A percentile compares a stretch with the other conserved stretches of the same genome.
Conservation (phyloP, 1,284 basidiomycete genomes). For the Papiliotrema nemorosa region DNA sequence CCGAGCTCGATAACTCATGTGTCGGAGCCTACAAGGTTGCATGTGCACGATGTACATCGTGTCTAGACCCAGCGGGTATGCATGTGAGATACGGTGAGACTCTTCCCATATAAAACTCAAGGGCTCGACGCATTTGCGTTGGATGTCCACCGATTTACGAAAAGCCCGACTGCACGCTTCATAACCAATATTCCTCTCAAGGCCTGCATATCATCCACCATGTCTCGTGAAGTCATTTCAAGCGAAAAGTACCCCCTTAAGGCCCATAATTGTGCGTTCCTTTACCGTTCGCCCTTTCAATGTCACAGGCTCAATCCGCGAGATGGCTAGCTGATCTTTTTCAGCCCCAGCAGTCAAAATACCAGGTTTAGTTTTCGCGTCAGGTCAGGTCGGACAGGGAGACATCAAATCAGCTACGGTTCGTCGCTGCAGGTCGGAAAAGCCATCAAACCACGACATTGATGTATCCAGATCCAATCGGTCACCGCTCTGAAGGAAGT, state of each 20-base stretch:
- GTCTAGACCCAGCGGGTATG: too few relatives aligned
- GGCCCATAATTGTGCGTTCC: slow-evolving; percentile 25
- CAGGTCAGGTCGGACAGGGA: slow-evolving; percentile 8
- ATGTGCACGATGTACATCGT: too few relatives aligned
- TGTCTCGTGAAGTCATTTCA: slow-evolving; percentile 20
- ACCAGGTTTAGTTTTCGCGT: slow-evolving; percentile 12
- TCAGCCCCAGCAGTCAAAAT: slow-evolving; percentile 13
- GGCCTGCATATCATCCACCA: slow-evolving; percentile 1
- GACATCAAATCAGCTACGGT: slow-evolving; percentile 12
- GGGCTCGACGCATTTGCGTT: too few relatives aligned
- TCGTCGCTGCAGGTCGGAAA: too few relatives aligned
- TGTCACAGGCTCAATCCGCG: not conserved
- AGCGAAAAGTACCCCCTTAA: slow-evolving; percentile 23
- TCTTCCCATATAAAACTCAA: too few relatives aligned
- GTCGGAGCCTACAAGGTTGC: too few relatives aligned
- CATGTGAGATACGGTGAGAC: too few relatives aligned
- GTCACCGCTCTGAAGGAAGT: slow-evolving; percentile 22
- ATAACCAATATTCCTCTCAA: not conserved
- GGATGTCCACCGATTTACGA: too few relatives aligned
- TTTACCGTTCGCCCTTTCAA: not conserved
- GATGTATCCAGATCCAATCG: slow-evolving; percentile 4
- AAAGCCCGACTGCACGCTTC: not conserved
- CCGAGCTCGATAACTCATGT: too few relatives aligned
- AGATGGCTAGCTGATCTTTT: too few relatives aligned
- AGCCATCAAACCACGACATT: too few relatives aligned